Evolutionary conservation across 495 filamentous ascomycete genomes (phyloP), one percentile per base, ranked within the genome.

Genomic region (Penicillium lagena): DNA sequence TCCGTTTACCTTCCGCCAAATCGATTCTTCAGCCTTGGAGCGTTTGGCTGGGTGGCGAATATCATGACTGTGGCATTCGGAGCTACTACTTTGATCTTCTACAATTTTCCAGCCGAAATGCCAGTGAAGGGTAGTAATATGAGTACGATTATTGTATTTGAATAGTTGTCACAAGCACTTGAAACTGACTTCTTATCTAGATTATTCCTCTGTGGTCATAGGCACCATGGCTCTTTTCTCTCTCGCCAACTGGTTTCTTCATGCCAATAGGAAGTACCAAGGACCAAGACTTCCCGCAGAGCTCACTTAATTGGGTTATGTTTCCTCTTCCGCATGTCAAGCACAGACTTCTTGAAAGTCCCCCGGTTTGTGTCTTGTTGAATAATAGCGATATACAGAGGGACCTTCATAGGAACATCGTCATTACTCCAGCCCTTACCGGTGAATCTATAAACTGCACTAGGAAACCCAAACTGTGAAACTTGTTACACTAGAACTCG

Each of bases 31-130:
- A 40, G 29, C 9, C 35, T 56, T 15, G 44, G 42, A 2, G 9
- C 13, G 1, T 33, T 54, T 34, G 54, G 54, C 12, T 57, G 54
- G 54, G 14, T 45, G 12, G 35, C 43, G 10, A 54, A 54, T 34
- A 12, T 47, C n/a, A 30, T 50, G 27, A 47, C 50, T 9, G 28
- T 57, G 2, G 28, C 13, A 7, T 57, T 42, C 30, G 54, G 34
- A 36, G 9, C 51, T 8, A 35, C 54, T 8, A 37, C 17, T 7
- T 37, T 57, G 14, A 35, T 57, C 11, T 57, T 57, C 35, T 57
- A 47, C 42, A 14, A 46, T 39, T 50, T 57, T 22, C 54, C 50
- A 27, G 27, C 42, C n/a, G 39, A 40, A 22, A n/a, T 53, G 14
- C 50, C 54, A 9, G 50, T 47, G 11, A 45, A 38, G 13, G 47